phyloP scores from a whole-genome alignment of 2,329 filamentous ascomycete species.

The Ploettnerulaceae sp. region DNA sequence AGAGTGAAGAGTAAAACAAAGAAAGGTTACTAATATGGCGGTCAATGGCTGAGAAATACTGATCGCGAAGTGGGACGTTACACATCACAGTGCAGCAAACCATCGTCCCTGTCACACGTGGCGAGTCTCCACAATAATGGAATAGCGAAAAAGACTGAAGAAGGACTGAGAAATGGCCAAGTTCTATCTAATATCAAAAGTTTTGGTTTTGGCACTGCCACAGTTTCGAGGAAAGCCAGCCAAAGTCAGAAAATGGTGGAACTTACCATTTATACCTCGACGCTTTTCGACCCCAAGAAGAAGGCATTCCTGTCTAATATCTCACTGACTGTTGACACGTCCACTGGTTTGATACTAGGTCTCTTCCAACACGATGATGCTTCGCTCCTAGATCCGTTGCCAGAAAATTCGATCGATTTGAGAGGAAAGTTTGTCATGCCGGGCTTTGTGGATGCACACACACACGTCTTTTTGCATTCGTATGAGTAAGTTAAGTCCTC shows the following conservation, averaged over 20 bases:
- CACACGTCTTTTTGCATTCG: slow-evolving; percentile 51
- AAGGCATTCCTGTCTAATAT: slow-evolving; percentile 40
- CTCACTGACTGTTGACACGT: slow-evolving; percentile 40
- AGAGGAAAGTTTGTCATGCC: slow-evolving; percentile 47
- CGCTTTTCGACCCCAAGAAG: slow-evolving; percentile 43
- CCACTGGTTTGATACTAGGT: slow-evolving; percentile 39
- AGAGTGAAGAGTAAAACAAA: no score
- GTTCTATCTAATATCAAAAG: no score
- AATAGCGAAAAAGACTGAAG: no score
- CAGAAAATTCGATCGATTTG: slow-evolving; percentile 46
- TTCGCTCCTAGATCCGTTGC: slow-evolving; percentile 19
- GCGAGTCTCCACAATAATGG: not conserved
- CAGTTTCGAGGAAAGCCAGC: no score
- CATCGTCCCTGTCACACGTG: not conserved
- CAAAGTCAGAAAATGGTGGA: not conserved
- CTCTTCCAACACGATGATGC: slow-evolving; percentile 31
- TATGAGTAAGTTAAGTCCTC: slow-evolving; percentile 37
- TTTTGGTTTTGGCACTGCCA: not conserved
- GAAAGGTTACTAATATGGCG: no score
- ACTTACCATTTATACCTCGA: slow-evolving; percentile 41
- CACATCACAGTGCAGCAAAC: not conserved
- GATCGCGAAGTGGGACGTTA: not conserved
- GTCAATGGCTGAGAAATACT: no score
- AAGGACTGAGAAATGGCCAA: no score
- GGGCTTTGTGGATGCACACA: slow-evolving; percentile 51